Base-by-base conservation (phyloP, 228 moss, liverwort and hornwort species). In the Sphagnum fallax region DNA sequence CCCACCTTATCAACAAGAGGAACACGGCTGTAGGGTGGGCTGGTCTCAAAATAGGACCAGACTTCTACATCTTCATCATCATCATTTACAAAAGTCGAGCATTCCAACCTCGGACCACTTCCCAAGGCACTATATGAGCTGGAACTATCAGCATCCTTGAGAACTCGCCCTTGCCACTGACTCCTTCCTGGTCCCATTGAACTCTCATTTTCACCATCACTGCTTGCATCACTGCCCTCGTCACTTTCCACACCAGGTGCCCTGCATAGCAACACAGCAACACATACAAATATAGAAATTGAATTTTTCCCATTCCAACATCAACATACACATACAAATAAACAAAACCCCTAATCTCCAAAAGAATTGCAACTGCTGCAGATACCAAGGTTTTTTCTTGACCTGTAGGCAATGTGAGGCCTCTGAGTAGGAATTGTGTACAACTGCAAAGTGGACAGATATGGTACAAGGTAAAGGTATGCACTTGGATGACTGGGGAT, bases 1-100 rank as follows among this genome's bases (percentile, higher is more conserved):
- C 67, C 13, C 63, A 83, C 87, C 87, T 87, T 83, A 57, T 87
- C 87, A 49, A 78, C 81, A 62, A 87, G 79, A 14, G 83, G 87
- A 60, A 83, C 78, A 67, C 87, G 81, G 48, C 73, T 73, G 8
- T 77, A 74, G 1, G 81, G 83, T 4, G 78, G 70, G 69, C 74
- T 75, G 65, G 72, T 73, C 73, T 87, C 83, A 53, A 87, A 78
- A 52, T 79, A 87, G 32, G 32, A 32, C 32, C 32, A 32, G 32
- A 32, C 32, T 32, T 32, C 32, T 32, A 32, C 58, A 78, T 80
- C 83, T 51, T 78, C 80, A 50, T 72, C 74, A 69, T 74, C 71
- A 52, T 65, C 77, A 47, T 18, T 68, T 49, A 11, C 6, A 16
- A 66, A 74, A 14, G 75, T 72, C 65, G 65, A 76, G 50, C 55